phyloP scores from a whole-genome alignment of 371 early-diverging fungal species.

The Rhizopus delemar region DNA sequence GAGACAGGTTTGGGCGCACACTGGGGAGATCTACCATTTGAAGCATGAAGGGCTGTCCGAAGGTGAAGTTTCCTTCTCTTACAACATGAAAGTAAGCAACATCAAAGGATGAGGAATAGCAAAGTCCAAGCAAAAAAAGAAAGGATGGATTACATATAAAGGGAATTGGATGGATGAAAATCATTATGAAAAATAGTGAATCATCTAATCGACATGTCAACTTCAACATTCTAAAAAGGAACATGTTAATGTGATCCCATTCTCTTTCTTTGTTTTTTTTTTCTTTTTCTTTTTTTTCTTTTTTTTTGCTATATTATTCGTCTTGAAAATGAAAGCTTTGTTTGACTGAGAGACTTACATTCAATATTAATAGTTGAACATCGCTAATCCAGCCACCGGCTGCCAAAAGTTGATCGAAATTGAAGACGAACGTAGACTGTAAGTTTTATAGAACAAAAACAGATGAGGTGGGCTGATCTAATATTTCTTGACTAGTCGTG shows the following conservation, averaged over 20 bases:
- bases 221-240: no score
- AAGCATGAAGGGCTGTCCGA: slow-evolving; percentile 7
- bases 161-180: background rate
- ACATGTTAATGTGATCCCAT: background rate
- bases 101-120: background rate
- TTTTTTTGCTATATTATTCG: background rate
- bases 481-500: background rate
- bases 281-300: background rate
- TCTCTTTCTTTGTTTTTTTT: background rate
- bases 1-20: background rate
- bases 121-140: background rate
- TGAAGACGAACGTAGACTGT: slow-evolving; percentile 92
- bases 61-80: slow-evolving; percentile 4
- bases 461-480: background rate
- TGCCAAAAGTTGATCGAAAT: slow-evolving; percentile 96
- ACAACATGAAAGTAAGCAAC: slow-evolving; percentile 6
- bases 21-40: background rate
- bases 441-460: slow-evolving; percentile 36
- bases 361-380: slow-evolving; percentile 75
- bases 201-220: background rate
- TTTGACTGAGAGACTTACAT: background rate
- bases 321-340: background rate
- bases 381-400: slow-evolving; percentile 97
- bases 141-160: background rate
- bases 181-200: background rate